These are phyloP conservation scores for Aspergillus fijiensis DNA, from an alignment of 2,329 filamentous ascomycete species.

Conservation along the genomic window DNA sequence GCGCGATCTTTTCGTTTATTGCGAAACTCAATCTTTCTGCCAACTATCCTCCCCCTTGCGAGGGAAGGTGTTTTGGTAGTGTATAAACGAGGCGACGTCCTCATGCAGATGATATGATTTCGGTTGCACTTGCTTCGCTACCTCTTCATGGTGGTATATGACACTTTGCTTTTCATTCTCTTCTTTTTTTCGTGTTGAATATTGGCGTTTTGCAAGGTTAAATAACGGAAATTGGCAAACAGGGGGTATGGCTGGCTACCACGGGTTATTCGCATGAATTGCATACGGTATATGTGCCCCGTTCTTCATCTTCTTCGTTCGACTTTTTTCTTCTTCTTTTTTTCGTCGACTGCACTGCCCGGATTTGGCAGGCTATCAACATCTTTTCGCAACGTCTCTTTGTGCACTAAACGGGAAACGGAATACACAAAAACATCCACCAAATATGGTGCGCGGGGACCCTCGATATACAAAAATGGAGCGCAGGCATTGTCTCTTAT, in stretches of 20 bases:
- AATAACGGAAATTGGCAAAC: slow-evolving; percentile 22
- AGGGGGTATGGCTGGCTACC: slow-evolving; percentile 17
- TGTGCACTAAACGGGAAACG: slow-evolving; percentile 2
- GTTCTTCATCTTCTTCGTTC: slow-evolving; percentile 11
- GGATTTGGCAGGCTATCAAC: not conserved
- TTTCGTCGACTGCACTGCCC: not conserved
- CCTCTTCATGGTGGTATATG: slow-evolving; percentile 22
- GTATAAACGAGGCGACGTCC: slow-evolving; percentile 23
- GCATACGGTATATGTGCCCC: slow-evolving; percentile 19
- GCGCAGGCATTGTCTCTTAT: not conserved
- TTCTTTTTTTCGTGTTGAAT: slow-evolving; percentile 18
- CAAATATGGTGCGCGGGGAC: not conserved
- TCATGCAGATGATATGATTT: slow-evolving; percentile 19
- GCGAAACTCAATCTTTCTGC: slow-evolving; percentile 8
- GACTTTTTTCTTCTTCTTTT: slow-evolving; percentile 1
- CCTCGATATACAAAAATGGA: slow-evolving; percentile 5
- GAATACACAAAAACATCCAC: slow-evolving; percentile 11
- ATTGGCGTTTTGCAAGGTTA: slow-evolving; percentile 27
- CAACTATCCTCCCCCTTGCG: slow-evolving; percentile 1
- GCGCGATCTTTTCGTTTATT: slow-evolving; percentile 6
- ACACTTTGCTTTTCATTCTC: slow-evolving; percentile 10
- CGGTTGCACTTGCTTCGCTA: slow-evolving; percentile 13
- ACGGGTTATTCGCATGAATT: slow-evolving; percentile 22
- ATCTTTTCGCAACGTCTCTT: not conserved
- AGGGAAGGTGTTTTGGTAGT: slow-evolving; percentile 10